A percentile compares a stretch with the other conserved stretches of the same genome.
Evolutionary conservation across 2,329 filamentous ascomycete species (phyloP).

Genomic region (Paecilomyces dactylethromorphus): DNA sequence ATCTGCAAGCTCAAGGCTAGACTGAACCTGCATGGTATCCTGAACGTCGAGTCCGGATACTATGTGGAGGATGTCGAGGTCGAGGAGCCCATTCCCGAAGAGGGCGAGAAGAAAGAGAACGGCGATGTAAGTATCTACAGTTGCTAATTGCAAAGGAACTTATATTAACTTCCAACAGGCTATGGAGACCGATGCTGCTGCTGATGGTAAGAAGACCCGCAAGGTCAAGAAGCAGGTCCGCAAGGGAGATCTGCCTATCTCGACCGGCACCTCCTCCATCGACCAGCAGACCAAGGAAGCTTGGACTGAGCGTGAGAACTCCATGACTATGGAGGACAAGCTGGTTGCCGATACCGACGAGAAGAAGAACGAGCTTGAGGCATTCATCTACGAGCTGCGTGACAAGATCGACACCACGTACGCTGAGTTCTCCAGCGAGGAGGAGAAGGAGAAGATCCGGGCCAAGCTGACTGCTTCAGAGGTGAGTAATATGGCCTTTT

Average conservation of each 20-base stretch:
- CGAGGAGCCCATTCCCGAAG: slow-evolving; percentile 81
- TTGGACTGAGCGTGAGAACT: slow-evolving; percentile 72
- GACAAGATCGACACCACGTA: slow-evolving; percentile 93
- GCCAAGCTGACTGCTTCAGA: slow-evolving; percentile 76
- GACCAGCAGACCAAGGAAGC: slow-evolving; percentile 61
- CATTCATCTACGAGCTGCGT: slow-evolving; percentile 92
- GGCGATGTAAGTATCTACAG: slow-evolving; percentile 41
- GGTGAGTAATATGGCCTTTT: slow-evolving; percentile 51
- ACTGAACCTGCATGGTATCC: slow-evolving; percentile 89
- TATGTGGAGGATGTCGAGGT: slow-evolving; percentile 97
- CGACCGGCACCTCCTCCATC: slow-evolving; percentile 73
- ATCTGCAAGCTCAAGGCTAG: slow-evolving; percentile 99
- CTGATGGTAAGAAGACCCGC: slow-evolving; percentile 68
- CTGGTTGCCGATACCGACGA: slow-evolving; percentile 96
- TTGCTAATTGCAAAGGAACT: neutral
- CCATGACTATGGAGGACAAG: slow-evolving; percentile 98
- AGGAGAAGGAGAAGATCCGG: slow-evolving; percentile 83
- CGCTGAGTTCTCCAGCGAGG: slow-evolving; percentile 78
- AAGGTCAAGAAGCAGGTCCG: slow-evolving; percentile 99
- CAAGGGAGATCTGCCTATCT: slow-evolving; percentile 89
- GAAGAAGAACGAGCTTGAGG: slow-evolving; percentile 99
- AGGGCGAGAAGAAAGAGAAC: slow-evolving; percentile 60
- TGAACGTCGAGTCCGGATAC: slow-evolving; percentile 96
- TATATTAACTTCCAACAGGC: slow-evolving; percentile 47
- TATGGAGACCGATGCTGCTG: slow-evolving; percentile 71